Conservation (phyloP, 202 grass and related monocot genomes). For the Musa balbisiana region DNA sequence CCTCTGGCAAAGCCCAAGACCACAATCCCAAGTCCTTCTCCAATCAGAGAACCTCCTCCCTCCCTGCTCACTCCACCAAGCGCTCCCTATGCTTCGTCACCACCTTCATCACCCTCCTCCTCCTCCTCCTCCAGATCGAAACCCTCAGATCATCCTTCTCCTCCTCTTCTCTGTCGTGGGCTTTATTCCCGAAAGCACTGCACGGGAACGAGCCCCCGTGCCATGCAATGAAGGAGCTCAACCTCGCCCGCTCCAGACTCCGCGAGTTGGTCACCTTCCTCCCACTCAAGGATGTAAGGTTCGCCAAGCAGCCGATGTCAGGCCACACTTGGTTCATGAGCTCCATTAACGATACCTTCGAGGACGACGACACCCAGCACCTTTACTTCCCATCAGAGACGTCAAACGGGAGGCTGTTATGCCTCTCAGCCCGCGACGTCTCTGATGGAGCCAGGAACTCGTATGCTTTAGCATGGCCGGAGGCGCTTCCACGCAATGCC, state of each 20-base stretch:
- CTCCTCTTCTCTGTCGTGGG: background rate
- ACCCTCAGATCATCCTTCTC: slow-evolving; percentile 9
- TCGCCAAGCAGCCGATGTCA: background rate
- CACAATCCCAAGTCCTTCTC: background rate
- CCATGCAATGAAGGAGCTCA: background rate
- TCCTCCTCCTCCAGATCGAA: slow-evolving; percentile 20
- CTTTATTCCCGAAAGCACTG: background rate
- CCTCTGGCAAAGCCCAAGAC: background rate
- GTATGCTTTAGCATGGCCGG: slow-evolving; percentile 44
- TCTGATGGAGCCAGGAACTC: slow-evolving; percentile 44
- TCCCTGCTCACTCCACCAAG: slow-evolving; percentile 13
- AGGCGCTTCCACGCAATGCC: slow-evolving; percentile 36
- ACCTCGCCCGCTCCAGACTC: background rate
- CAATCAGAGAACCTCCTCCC: background rate
- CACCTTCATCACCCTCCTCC: slow-evolving; percentile 6
- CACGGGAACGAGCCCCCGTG: background rate
- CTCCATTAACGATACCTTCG: slow-evolving; percentile 7
- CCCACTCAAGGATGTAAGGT: slow-evolving; percentile 10
- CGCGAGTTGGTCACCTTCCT: background rate
- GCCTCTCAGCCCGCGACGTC: slow-evolving; percentile 27
- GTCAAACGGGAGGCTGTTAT: slow-evolving; percentile 40
- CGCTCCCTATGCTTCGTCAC: slow-evolving; percentile 14
- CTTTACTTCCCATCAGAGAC: slow-evolving; percentile 8
- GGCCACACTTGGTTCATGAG: slow-evolving; percentile 16
- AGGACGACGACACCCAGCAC: slow-evolving; percentile 1